phyloP scores from a whole-genome alignment of 1,284 basidiomycete genomes.

The Schizophyllum amplum region DNA sequence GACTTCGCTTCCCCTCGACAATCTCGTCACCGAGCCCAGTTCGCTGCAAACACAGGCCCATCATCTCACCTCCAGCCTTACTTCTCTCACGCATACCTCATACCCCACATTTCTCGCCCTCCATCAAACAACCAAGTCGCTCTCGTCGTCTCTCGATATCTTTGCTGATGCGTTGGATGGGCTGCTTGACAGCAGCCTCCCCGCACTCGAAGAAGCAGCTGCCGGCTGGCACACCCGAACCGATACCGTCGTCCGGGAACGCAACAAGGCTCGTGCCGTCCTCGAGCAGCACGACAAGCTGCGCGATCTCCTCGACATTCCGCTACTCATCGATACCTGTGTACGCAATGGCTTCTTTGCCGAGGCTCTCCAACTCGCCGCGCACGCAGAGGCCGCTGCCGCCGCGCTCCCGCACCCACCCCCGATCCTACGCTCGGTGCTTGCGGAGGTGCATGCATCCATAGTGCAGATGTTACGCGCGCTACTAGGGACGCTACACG shows the following conservation, averaged over 20 bases:
- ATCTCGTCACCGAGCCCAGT: constrained; percentile 64
- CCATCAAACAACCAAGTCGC: constrained; percentile 63
- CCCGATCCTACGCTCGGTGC: constrained; percentile 49
- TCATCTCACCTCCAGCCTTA: constrained; percentile 80
- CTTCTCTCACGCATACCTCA: constrained; percentile 80
- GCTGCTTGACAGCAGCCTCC: constrained; percentile 60
- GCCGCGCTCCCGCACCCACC: constrained; percentile 31
- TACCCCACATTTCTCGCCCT: constrained; percentile 84
- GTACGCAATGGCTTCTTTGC: constrained; percentile 86
- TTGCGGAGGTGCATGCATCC: constrained; percentile 68
- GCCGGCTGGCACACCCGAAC: constrained; percentile 35
- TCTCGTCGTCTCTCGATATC: constrained; percentile 54
- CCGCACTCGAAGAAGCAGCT: constrained; percentile 41
- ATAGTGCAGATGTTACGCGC: constrained; percentile 69
- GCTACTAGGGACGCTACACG: constrained; percentile 72
- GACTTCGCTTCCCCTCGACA: constrained; percentile 53
- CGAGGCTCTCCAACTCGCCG: constrained; percentile 79
- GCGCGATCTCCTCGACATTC: constrained; percentile 84
- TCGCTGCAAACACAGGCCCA: constrained; percentile 73
- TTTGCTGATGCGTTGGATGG: constrained; percentile 61
- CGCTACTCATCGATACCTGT: constrained; percentile 85
- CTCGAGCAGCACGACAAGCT: constrained; percentile 89
- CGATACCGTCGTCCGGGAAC: constrained; percentile 47
- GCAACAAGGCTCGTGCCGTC: constrained; percentile 70
- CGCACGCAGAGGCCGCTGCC: constrained; percentile 53